phyloP scores from a whole-genome alignment of 129 eudicot genomes.

The Helianthus tuberosus region DNA sequence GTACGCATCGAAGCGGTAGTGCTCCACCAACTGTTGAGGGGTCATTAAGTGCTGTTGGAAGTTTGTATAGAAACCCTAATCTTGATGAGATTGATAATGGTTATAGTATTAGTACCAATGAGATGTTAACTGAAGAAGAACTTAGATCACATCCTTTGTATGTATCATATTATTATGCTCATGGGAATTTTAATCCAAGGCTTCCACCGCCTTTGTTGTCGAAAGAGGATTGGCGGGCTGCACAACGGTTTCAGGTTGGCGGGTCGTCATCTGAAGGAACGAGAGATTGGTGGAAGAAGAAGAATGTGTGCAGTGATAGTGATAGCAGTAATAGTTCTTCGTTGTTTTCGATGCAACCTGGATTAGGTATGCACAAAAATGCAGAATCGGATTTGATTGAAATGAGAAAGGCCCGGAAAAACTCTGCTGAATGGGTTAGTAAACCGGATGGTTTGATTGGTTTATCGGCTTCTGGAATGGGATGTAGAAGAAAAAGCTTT shows the following conservation, averaged over 20 bases:
- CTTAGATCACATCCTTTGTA: constrained; percentile 75
- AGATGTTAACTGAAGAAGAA: constrained; percentile 62
- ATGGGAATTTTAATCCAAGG: constrained; percentile 65
- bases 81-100: constrained; percentile 23
- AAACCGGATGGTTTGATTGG: constrained; percentile 48
- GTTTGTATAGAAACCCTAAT: constrained; percentile 51
- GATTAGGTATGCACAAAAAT: constrained; percentile 37
- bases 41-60: constrained; percentile 61
- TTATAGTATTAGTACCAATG: constrained; percentile 32
- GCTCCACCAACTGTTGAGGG: constrained; percentile 93
- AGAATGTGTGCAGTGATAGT: constrained; percentile 38
- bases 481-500: constrained; percentile 76
- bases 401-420: constrained; percentile 50
- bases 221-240: constrained; percentile 76
- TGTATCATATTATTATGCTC: constrained; percentile 65
- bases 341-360: constrained; percentile 64
- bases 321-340: constrained; percentile 49
- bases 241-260: constrained; percentile 67
- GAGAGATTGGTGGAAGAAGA: constrained; percentile 50
- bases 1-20: constrained; percentile 77
- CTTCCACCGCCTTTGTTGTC: constrained; percentile 79
- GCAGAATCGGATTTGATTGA: constrained; percentile 60
- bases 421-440: constrained; percentile 50
- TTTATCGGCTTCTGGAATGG: constrained; percentile 59
- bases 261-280: constrained; percentile 54